phyloP scores from a whole-genome alignment of 2,329 filamentous ascomycete species.

The Colletotrichum echinochloae region DNA sequence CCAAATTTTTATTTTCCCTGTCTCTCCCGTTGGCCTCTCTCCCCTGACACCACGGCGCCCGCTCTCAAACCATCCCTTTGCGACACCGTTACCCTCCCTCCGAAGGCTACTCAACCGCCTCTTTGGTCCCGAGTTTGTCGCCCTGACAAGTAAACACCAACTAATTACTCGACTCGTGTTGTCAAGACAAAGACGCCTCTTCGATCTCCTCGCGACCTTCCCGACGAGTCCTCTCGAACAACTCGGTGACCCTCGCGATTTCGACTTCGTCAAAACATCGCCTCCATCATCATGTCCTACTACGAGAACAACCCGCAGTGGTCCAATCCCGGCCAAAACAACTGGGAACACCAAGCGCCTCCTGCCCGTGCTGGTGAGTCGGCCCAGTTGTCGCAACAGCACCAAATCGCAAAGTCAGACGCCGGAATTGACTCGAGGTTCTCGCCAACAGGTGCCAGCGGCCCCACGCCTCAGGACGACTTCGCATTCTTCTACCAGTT shows the following conservation, averaged over 20 bases:
- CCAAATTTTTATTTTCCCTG: slow-evolving; percentile 41
- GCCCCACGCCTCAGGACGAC: slow-evolving; percentile 80
- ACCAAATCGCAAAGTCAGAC: slow-evolving; percentile 32
- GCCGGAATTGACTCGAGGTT: slow-evolving; percentile 38
- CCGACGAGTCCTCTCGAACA: slow-evolving; percentile 20
- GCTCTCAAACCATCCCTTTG: slow-evolving; percentile 38
- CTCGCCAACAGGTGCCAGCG: slow-evolving; percentile 73
- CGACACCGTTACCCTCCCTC: slow-evolving; percentile 28
- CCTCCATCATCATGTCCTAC: slow-evolving; percentile 54
- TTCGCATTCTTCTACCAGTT: slow-evolving; percentile 88
- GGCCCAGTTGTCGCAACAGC: slow-evolving; percentile 35
- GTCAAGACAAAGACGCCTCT: slow-evolving; percentile 13
- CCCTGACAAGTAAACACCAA: slow-evolving; percentile 21
- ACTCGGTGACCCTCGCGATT: slow-evolving; percentile 22
- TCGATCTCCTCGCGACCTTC: background rate
- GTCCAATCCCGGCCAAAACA: slow-evolving; percentile 54
- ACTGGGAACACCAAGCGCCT: slow-evolving; percentile 61
- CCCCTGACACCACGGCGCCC: slow-evolving; percentile 39
- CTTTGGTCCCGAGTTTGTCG: slow-evolving; percentile 32
- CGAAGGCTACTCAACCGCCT: slow-evolving; percentile 35
- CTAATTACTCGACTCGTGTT: slow-evolving; percentile 26
- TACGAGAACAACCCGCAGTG: slow-evolving; percentile 58
- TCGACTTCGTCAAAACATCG: slow-evolving; percentile 5
- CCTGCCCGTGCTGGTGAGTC: slow-evolving; percentile 53
- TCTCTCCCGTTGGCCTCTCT: slow-evolving; percentile 40